Base-by-base conservation (phyloP, 1,284 basidiomycete genomes). In the Hemileia vastatrix region DNA sequence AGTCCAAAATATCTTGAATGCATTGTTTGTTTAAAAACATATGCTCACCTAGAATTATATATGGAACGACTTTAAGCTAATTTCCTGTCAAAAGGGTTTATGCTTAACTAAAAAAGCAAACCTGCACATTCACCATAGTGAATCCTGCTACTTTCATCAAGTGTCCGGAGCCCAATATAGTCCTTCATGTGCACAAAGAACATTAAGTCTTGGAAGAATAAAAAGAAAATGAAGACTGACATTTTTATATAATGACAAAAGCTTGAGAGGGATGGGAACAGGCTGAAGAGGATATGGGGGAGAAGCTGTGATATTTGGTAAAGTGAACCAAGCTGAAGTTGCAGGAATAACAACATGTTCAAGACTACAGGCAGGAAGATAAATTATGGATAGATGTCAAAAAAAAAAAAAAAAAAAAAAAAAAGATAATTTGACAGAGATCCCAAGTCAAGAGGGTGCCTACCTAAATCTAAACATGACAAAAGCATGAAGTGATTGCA, bases 381-480 rank as follows among this genome's bases (percentile, higher is more conserved):
- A 60, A 23, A 24, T 15, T 19, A 9, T 8, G n/a, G n/a, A 19
- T 4, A 4, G 15, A 6, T n/a, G n/a, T n/a, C n/a, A n/a, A n/a
- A n/a, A n/a, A n/a, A n/a, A n/a, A n/a, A n/a, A n/a, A n/a, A n/a
- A n/a, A n/a, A n/a, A n/a, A n/a, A n/a, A n/a, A n/a, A n/a, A n/a
- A n/a, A n/a, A n/a, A n/a, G n/a, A n/a, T n/a, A 27, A 47, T 24
- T n/a, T 1, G 21, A 24, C 13, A 43, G 19, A 4, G 3, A 21
- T 51, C 23, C 19, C 11, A 3, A 9, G 31, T 9, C 5, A 45
- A 8, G 36, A 33, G 18, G 55, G 45, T 62, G 23, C 73, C 53
- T 72, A 64, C 64, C 64, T 55, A 57, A 76, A 76, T 60, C 69
- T 66, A 57, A 76, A 67, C 74, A 76, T 73, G 40, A 76, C 73